Evolutionary conservation across 2,329 filamentous ascomycete species (phyloP).

Genomic region (Byssochlamys sp.): DNA sequence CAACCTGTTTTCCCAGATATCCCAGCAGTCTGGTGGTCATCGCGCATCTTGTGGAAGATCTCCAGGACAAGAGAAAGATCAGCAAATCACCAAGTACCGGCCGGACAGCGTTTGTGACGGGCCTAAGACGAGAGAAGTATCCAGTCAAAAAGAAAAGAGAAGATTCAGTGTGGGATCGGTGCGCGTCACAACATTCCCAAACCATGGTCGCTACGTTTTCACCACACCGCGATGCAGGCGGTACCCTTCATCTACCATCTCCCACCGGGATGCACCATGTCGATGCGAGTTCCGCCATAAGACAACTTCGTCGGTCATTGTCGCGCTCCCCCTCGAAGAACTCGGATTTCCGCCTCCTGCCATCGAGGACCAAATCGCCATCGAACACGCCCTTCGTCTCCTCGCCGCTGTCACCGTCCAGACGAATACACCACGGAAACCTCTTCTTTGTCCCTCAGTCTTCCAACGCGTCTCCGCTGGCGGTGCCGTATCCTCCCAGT

Average conservation of each 20-base stretch:
- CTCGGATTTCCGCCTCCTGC: slow-evolving; percentile 56
- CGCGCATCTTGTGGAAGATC: background rate
- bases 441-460: slow-evolving; percentile 40
- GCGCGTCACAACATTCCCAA: slow-evolving; percentile 5
- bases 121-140: background rate
- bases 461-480: slow-evolving; percentile 44
- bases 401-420: slow-evolving; percentile 51
- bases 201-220: slow-evolving; percentile 41
- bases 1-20: background rate
- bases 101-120: background rate
- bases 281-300: slow-evolving; percentile 70
- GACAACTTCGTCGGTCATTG: slow-evolving; percentile 74
- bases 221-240: slow-evolving; percentile 49
- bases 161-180: background rate
- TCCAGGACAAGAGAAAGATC: background rate
- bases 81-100: background rate
- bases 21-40: background rate
- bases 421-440: slow-evolving; percentile 45
- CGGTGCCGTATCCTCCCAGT: slow-evolving; percentile 57
- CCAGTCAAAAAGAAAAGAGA: background rate
- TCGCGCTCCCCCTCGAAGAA: slow-evolving; percentile 86
- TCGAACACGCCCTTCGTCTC: slow-evolving; percentile 42
- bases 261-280: slow-evolving; percentile 74
- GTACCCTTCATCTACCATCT: slow-evolving; percentile 76
- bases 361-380: slow-evolving; percentile 39